Conservation (phyloP, 495 filamentous ascomycete genomes). For the Mytilinidion resinicola region DNA sequence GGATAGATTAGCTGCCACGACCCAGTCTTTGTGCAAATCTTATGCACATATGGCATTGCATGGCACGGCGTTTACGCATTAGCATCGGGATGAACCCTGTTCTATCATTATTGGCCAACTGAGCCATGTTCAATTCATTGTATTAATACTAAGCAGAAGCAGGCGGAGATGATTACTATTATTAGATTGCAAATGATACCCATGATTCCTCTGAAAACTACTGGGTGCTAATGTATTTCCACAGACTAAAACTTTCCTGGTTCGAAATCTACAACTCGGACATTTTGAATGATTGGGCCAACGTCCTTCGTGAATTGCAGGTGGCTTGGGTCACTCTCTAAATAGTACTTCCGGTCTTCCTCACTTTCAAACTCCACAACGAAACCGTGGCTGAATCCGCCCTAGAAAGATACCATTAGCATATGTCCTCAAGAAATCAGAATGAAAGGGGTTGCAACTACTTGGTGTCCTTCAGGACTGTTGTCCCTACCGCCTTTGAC, state of each 20-base stretch:
- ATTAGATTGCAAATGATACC: too few relatives aligned
- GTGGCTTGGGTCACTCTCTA: slow-evolving; percentile 39
- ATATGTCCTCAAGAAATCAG: neutral
- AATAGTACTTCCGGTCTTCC: slow-evolving; percentile 36
- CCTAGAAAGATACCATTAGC: slow-evolving; percentile 30
- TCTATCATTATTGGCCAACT: too few relatives aligned
- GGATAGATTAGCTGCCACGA: slow-evolving; percentile 24
- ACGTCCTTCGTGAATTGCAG: slow-evolving; percentile 29
- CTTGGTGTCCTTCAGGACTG: slow-evolving; percentile 58
- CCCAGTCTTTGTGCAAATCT: neutral
- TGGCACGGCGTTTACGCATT: slow-evolving; percentile 14
- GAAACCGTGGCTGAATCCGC: slow-evolving; percentile 55
- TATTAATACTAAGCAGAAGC: too few relatives aligned
- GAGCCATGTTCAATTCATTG: too few relatives aligned
- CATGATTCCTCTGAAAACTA: slow-evolving; percentile 6
- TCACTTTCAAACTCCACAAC: slow-evolving; percentile 53
- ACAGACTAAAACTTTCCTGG: slow-evolving; percentile 32
- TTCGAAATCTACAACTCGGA: slow-evolving; percentile 40
- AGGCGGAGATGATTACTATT: too few relatives aligned
- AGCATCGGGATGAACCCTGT: neutral
- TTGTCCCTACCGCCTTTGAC: slow-evolving; percentile 57
- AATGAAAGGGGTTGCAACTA: slow-evolving; percentile 30
- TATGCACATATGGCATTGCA: slow-evolving; percentile 16
- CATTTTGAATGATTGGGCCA: slow-evolving; percentile 29
- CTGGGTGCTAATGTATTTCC: too few relatives aligned